Conservation (phyloP, 208 protist genomes). For the Trypanosoma congolense region DNA sequence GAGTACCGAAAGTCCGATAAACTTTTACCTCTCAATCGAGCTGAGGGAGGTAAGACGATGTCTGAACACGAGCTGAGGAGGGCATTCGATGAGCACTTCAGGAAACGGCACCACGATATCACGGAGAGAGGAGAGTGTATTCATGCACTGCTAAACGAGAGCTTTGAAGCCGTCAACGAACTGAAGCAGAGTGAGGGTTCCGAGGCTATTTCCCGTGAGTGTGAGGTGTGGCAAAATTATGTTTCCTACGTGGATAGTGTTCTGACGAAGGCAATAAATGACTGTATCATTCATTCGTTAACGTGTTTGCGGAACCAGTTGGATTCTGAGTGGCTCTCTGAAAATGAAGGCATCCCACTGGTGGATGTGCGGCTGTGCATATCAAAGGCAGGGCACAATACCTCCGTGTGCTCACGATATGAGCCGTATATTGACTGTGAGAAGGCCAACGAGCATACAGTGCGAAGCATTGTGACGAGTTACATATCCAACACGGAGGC, state of each 20-base stretch:
- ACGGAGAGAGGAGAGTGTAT: slow-evolving; percentile 67
- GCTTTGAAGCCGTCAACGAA: slow-evolving; percentile 78
- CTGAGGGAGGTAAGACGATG: slow-evolving; percentile 85
- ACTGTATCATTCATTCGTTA: slow-evolving; percentile 73
- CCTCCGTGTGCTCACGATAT: slow-evolving; percentile 62
- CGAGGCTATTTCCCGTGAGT: slow-evolving; percentile 24
- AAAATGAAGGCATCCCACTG: slow-evolving; percentile 87
- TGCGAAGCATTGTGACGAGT: slow-evolving; percentile 52
- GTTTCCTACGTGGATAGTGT: slow-evolving; percentile 88
- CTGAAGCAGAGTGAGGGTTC: slow-evolving; percentile 55
- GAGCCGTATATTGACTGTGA: slow-evolving; percentile 54
- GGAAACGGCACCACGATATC: slow-evolving; percentile 44
- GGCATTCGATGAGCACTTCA: slow-evolving; percentile 72
- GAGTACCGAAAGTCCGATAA: slow-evolving; percentile 75
- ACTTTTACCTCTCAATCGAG: slow-evolving; percentile 81
- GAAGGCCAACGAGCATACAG: slow-evolving; percentile 31
- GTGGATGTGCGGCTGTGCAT: slow-evolving; percentile 90
- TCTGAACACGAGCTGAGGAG: slow-evolving; percentile 84
- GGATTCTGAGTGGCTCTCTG: slow-evolving; percentile 80
- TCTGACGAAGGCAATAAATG: slow-evolving; percentile 58
- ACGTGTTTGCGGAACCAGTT: slow-evolving; percentile 83
- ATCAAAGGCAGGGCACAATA: slow-evolving; percentile 40
- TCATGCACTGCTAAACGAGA: slow-evolving; percentile 67
- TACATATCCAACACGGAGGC: slow-evolving; percentile 66
- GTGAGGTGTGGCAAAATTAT: slow-evolving; percentile 85